Evolutionary conservation across 2,329 filamentous ascomycete genomes (phyloP), one percentile per base, ranked within the genome.

Genomic region (Helotiales sp.): DNA sequence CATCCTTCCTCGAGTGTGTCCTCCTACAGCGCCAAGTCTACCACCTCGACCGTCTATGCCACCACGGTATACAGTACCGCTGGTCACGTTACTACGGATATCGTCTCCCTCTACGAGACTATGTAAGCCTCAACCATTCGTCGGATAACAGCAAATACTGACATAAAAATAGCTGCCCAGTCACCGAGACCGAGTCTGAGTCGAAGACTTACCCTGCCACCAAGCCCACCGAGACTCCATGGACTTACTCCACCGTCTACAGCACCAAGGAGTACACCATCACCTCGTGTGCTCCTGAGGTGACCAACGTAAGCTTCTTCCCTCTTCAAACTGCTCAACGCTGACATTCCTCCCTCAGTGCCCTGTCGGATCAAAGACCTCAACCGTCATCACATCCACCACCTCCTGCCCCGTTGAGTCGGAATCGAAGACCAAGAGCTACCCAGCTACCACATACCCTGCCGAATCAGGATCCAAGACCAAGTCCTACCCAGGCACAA

Each of bases 41-140:
- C 76, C 36, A 66, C 62, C 60, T 79, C 79, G 3, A 81, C 81
- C 46, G 71, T 83, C 66, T 81, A 75, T 74, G 77, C 76, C 59
- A 84, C 81, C 46, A 69, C 72, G 1, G 70, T 77, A 10, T 64
- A 69, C 17, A 72, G 68, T 1, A 57, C 70, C 31, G 70, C 64
- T 7, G 64, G 64, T 3, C 42, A 42, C 22, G 66, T 70, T 8
- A 68, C 73, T 46, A 75, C 73, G n/a, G 68, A 73, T 63, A 69
- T 72, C 33, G 66, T 74, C 42, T 67, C 71, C 31, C 61, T 74
- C 44, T 74, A 72, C 55, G 73, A 71, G 17, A 72, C 69, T 19
- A 64, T 74, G 42, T 47, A 29, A 30, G 29, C 24, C 17, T 27
- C 50, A 2, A 50, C 55, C 27, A 34, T n/a, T 9, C 9, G 31